Base-by-base conservation (phyloP, 495 filamentous ascomycete genomes). In the Hypomontagnella monticulosa region DNA sequence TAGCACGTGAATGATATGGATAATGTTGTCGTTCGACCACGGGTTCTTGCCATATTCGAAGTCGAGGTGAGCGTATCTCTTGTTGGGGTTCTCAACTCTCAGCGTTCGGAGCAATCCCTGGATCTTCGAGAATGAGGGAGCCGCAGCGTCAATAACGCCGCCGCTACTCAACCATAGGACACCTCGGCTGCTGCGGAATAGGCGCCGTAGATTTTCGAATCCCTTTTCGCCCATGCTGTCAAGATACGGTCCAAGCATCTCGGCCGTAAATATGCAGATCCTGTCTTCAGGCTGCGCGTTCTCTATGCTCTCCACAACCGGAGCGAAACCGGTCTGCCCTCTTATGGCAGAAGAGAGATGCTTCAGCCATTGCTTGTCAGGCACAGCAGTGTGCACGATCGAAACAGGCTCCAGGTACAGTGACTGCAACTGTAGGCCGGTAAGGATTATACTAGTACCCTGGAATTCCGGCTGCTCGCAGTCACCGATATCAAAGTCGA, bases 401-500 rank as follows among this genome's bases (percentile, higher is more conserved):
- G 55, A 57, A 15, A 47, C 15, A 33, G 27, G 10, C 4, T 14
- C 16, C 8, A 33, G 49, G 36, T 36, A 55, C 40, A 12, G 4
- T 23, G 40, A 15, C 14, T 18, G 40, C 16, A 20, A 38, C 19
- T 20, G 14, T 3, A 57, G 57, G 23, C 40, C 49, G 18, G 61
- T 38, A 11, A 72, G 1, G 4, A 72, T 65, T 14, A 65, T 46
- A 2, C 49, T 43, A 9, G 15, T 42, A 1, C 40, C 34, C 11
- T 67, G 61, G 4, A 33, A 49, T 11, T 65, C 49, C 1, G 53
- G 37, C 36, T 62, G 52, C 52, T 63, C 55, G 36, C 16, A 61
- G 41, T 75, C 71, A 6, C 18, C 4, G 9, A 75, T 42, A 6
- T 61, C 58, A 5, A 55, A 40, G 14, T 87, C 84, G 27, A 81